Evolutionary conservation across 208 protist species (phyloP).

Genomic region (Blastocrithidia nonstop): DNA sequence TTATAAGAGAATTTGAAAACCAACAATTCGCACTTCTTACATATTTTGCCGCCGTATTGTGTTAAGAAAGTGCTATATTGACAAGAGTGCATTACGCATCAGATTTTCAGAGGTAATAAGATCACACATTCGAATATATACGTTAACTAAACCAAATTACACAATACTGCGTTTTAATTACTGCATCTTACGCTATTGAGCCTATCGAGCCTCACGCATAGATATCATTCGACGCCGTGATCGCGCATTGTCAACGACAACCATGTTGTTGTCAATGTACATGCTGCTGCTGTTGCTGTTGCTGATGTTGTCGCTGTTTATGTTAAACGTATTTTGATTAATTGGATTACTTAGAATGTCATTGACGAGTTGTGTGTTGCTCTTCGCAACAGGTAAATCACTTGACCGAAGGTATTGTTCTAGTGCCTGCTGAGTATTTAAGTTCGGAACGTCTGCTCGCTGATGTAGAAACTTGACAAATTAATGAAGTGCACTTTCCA

Average conservation of each 20-base stretch:
- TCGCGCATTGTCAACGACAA: slow-evolving; percentile 15
- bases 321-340: no score
- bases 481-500: slow-evolving; percentile 73
- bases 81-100: slow-evolving; percentile 48
- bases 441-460: slow-evolving; percentile 81
- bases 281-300: no score
- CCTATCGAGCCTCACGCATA: slow-evolving; percentile 83
- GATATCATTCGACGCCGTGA: slow-evolving; percentile 72
- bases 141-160: slow-evolving; percentile 79
- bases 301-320: no score
- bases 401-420: slow-evolving; percentile 85
- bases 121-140: slow-evolving; percentile 84
- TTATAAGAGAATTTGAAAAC: slow-evolving; percentile 79
- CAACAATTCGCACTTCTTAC: slow-evolving; percentile 56
- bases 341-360: no score
- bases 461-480: slow-evolving; percentile 65
- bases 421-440: slow-evolving; percentile 82
- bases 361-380: no score
- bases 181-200: slow-evolving; percentile 67
- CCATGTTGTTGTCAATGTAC: slow-evolving; percentile 11
- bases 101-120: slow-evolving; percentile 74
- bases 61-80: slow-evolving; percentile 51
- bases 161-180: slow-evolving; percentile 86
- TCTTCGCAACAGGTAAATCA: no score
- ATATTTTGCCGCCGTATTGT: slow-evolving; percentile 38